Base-by-base conservation (phyloP, 306 rosid species). In the Dryas octopetala region DNA sequence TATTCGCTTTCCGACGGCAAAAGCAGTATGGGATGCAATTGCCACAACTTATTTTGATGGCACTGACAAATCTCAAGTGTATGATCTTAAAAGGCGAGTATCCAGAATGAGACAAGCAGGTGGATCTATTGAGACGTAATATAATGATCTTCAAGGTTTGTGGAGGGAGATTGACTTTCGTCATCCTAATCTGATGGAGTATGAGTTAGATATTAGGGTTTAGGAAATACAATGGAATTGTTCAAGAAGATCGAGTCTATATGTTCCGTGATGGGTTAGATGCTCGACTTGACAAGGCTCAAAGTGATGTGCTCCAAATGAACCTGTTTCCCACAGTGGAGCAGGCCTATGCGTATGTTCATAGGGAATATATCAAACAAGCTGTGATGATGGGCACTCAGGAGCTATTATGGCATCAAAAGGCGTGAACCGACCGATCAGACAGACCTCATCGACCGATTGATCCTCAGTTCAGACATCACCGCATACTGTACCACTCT, bases 141-240 rank as follows among this genome's bases (percentile, higher is more conserved):
- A 48, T 51, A 74, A 28, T 7, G 15, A 74, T 9, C 44, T 63
- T 15, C 44, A 68, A 5, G 62, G 62, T 4, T 57, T 76, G 13
- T 76, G 62, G 75, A 8, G 62, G 11, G 80, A 76, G 15, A 76
- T 76, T 3, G 68, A 76, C 4, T 76, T 76, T 47, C 48, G 26
- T 4, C 23, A 62, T 0, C 16, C 62, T 3, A 76, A 76, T 26
- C 80, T 26, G 26, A 76, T 76, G 67, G 9, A 68, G n/a, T 68
- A 68, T 68, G 61, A 5, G 1, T 2, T 0, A 9, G 62, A 57
- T 41, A 76, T 68, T 23, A 23, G 23, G 23, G 23, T 2, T 32
- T 26, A 23, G 23, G 6, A 23, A 7, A 0, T 76, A 57, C 14
- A 66, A 68, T 40, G 11, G 46, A 7, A 12, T 32, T 7, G 0